phyloP scores from a whole-genome alignment of 345 rosid genomes.

The Luvunga scandens region DNA sequence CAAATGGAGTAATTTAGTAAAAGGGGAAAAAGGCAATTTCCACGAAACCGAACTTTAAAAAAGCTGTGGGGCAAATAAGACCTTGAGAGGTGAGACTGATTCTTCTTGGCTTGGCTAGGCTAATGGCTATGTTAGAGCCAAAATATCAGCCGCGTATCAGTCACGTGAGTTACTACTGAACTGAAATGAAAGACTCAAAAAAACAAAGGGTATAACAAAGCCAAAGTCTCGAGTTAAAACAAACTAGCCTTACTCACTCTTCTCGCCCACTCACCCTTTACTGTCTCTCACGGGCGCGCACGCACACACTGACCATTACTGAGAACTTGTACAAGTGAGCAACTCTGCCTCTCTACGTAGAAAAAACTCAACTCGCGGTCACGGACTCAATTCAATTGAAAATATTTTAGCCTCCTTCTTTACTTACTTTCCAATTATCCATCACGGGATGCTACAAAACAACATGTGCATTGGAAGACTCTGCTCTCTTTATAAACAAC shows the following conservation, averaged over 20 bases:
- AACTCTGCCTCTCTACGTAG: background rate
- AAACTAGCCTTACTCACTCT: background rate
- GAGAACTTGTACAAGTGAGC: no score
- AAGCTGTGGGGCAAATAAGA: background rate
- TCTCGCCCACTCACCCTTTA: background rate
- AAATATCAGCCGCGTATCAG: conserved; percentile 5
- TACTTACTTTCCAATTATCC: background rate
- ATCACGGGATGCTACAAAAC: conserved; percentile 61
- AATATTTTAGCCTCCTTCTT: background rate
- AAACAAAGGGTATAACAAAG: background rate
- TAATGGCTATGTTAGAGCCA: background rate
- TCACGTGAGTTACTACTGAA: conserved; percentile 1
- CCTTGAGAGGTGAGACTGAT: background rate
- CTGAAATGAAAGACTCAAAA: background rate
- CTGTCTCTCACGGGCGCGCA: background rate
- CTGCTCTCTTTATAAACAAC: background rate
- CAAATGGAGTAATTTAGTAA: background rate
- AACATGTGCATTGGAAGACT: conserved; percentile 13
- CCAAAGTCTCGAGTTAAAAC: conserved; percentile 13
- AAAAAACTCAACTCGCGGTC: background rate
- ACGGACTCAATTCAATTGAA: conserved; percentile 12
- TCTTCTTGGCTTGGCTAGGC: background rate
- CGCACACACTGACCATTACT: no score
- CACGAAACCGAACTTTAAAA: background rate
- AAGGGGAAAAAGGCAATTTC: background rate